Evolutionary conservation across 352 stramenopile species (phyloP).

Genomic region (Phytophthora boehmeriae): DNA sequence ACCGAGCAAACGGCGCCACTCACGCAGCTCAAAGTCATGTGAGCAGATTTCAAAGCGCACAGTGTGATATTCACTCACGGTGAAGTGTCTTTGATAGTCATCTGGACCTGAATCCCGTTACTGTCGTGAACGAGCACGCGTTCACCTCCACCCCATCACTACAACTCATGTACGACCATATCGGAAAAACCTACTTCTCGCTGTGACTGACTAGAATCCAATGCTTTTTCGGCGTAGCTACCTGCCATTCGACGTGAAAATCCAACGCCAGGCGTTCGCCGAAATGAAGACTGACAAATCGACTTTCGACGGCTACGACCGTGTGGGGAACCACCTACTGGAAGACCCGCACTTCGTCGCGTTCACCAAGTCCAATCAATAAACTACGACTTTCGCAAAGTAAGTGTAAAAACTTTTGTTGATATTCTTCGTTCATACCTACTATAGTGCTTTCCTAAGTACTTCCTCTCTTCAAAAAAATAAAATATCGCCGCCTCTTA

Average conservation of each 20-base stretch:
- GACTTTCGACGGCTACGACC: conserved; percentile 67
- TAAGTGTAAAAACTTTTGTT: no score
- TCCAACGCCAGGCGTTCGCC: conserved; percentile 74
- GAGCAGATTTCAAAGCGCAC: conserved; percentile 16
- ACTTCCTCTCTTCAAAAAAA: conserved; percentile 31
- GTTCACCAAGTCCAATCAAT: conserved; percentile 27
- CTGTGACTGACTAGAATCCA: conserved; percentile 7
- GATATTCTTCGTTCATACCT: conserved; percentile 43
- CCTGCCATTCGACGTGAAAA: conserved; percentile 74
- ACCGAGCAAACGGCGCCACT: conserved; percentile 47
- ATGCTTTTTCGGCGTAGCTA: conserved; percentile 38
- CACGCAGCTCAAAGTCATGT: conserved; percentile 76
- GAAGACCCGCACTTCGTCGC: conserved; percentile 74
- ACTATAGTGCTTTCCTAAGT: conserved; percentile 40
- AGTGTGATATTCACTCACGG: not conserved
- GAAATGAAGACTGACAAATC: conserved; percentile 78
- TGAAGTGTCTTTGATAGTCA: conserved; percentile 37
- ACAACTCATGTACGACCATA: conserved; percentile 61
- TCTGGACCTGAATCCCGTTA: conserved; percentile 76
- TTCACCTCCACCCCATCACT: conserved; percentile 57
- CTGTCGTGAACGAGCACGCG: conserved; percentile 77
- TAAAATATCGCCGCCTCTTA: conserved; percentile 47
- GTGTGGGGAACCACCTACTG: conserved; percentile 50
- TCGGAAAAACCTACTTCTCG: not conserved
- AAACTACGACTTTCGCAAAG: not conserved